Evolutionary conservation across 2,329 filamentous ascomycete species (phyloP), one percentile per base, ranked within the genome.

Genomic region (Aspergillus viridinutans): DNA sequence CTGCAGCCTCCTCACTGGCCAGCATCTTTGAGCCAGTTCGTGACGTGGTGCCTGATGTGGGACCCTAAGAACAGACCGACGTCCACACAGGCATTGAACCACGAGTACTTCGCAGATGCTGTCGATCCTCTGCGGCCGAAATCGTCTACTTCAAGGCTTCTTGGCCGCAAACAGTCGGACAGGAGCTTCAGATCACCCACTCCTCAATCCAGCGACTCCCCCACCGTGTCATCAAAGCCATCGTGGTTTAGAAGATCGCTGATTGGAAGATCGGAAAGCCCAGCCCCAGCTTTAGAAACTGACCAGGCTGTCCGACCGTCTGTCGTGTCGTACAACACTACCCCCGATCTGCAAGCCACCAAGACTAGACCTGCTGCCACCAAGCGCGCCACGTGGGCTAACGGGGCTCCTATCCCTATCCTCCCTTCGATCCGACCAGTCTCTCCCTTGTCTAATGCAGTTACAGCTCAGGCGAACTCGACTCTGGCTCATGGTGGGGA

Each of bases 21-120:
- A 5, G 78, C 88, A 1, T 88, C 91, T 21, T 82, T 99, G 55
- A 89, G 88, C 68, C 86, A 95, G 58, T 97, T 99, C 69, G 94
- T 99, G 58, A 99, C 94, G 17, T 97, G 92, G 92, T 99, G 94
- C 75, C 77, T 99, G 64, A 94, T 97, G 90, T 99, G 94, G 94
- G 94, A 99, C 74, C 94, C 94, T 10, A 95, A 92, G 78, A 86
- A 80, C 69, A 85, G 94, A 59, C 94, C 94, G 48, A 97, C 92
- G 3, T 97, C 93, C 1, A 87, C 89, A 0, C 92, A 99, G 74
- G 93, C 94, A n/a, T 78, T 99, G 63, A 89, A 90, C 42, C 94
- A 99, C 73, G 93, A 97, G 65, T 99, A 95, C 75, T 99, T 99
- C 68, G 75, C 83, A 35, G 94, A 97, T 76, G 94, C 94, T 1